Conservation (phyloP, 2,329 filamentous ascomycete species). For the Fusarium acutatum region DNA sequence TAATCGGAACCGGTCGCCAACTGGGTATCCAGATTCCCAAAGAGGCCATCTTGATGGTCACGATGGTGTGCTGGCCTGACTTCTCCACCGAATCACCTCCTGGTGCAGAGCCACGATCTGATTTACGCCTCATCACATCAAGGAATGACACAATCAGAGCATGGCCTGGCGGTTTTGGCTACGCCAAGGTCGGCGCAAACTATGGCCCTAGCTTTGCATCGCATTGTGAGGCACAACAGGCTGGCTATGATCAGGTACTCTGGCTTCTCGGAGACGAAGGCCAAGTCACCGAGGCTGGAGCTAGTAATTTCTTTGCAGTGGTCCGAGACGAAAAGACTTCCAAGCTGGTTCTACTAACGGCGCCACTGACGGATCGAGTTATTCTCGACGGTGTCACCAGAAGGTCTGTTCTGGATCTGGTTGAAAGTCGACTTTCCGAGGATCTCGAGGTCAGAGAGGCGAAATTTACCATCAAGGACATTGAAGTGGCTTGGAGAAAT, state of each 20-base stretch:
- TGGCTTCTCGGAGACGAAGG: accelerated
- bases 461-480: not conserved
- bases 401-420: not conserved
- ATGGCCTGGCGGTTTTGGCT: not conserved
- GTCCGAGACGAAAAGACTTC: not conserved
- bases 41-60: not conserved
- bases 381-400: not conserved
- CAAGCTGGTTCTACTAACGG: accelerated
- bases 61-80: not conserved
- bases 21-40: not conserved
- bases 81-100: not conserved
- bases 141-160: not conserved
- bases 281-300: not conserved
- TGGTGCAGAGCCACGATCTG: accelerated
- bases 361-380: not conserved
- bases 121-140: not conserved
- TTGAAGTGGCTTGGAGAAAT: not conserved
- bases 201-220: not conserved
- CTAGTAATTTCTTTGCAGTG: not conserved
- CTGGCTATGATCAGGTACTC: not conserved
- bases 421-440: accelerated
- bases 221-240: not conserved
- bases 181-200: not conserved
- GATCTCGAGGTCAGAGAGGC: not conserved
- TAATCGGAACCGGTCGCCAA: not conserved